These are phyloP conservation scores for Metschnikowia lunata DNA, from an alignment of 805 yeast species.

Conservation along the genomic window DNA sequence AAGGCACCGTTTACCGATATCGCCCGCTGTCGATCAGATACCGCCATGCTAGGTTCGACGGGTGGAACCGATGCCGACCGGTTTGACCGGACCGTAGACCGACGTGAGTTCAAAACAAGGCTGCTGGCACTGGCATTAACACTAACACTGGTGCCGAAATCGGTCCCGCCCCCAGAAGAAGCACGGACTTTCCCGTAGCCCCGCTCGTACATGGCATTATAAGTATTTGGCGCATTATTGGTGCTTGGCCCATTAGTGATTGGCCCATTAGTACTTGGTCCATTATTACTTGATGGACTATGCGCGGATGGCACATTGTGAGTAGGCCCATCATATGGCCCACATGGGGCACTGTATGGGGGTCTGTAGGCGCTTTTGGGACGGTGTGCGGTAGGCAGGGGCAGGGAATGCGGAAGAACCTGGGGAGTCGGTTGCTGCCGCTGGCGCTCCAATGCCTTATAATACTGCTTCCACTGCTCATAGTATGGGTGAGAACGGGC, in stretches of 20 bases:
- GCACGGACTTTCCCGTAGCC: too few species aligned
- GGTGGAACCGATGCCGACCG: slow-evolving; percentile 37
- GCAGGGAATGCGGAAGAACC: neutral
- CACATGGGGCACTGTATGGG: neutral
- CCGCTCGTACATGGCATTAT: too few species aligned
- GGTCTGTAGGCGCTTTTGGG: neutral
- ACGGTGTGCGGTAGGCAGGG: neutral
- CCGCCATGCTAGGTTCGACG: slow-evolving; percentile 3
- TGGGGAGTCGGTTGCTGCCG: neutral
- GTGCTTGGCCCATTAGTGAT: too few species aligned
- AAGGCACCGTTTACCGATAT: slow-evolving; percentile 10
- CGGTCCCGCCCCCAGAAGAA: too few species aligned
- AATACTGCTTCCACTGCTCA: slow-evolving; percentile 37
- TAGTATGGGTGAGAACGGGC: slow-evolving; percentile 26
- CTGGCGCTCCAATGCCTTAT: slow-evolving; percentile 17
- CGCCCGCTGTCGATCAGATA: slow-evolving; percentile 4
- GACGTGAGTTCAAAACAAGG: slow-evolving; percentile 24
- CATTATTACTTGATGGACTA: too few species aligned
- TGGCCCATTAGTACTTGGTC: too few species aligned
- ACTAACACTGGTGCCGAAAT: too few species aligned
- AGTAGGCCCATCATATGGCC: too few species aligned
- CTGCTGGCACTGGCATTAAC: slow-evolving; percentile 1
- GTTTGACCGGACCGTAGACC: slow-evolving; percentile 29
- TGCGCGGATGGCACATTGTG: too few species aligned
- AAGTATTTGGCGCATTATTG: too few species aligned